Evolutionary conservation across 2,329 filamentous ascomycete genomes (phyloP).

Genomic region (Fonsecaea multimorphosa): DNA sequence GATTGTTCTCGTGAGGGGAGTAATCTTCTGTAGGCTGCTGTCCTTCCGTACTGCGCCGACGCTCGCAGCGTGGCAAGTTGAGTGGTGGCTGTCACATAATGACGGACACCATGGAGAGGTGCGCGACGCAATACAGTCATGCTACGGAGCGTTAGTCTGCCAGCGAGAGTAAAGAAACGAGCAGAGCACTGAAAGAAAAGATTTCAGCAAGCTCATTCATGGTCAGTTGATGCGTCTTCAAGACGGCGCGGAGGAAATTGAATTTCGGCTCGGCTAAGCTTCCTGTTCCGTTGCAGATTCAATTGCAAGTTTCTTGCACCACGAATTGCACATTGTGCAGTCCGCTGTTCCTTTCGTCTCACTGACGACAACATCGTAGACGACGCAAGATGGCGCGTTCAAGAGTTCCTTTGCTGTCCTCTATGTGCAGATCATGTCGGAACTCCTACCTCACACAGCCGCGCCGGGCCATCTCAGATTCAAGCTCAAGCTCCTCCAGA

Average conservation of each 20-base stretch:
- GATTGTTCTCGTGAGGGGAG: conserved; percentile 9
- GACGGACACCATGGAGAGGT: conserved; percentile 34
- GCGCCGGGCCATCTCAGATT: conserved; percentile 24
- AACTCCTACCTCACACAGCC: conserved; percentile 21
- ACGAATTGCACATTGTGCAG: background rate
- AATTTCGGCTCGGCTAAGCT: conserved; percentile 27
- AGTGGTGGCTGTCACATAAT: conserved; percentile 37
- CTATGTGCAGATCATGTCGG: conserved; percentile 36
- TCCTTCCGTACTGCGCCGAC: conserved; percentile 35
- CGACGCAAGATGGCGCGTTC: conserved; percentile 30
- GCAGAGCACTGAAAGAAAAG: conserved; percentile 15
- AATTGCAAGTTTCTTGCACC: background rate
- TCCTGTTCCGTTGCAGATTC: conserved; percentile 5
- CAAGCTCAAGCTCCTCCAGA: conserved; percentile 4
- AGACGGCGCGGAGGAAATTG: conserved; percentile 22
- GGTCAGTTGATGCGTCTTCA: conserved; percentile 14
- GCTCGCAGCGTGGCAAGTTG: conserved; percentile 31
- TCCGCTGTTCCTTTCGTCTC: background rate
- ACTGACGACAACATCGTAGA: conserved; percentile 8
- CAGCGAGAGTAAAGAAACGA: background rate
- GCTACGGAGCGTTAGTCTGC: conserved; percentile 27
- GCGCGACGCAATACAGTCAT: conserved; percentile 37
- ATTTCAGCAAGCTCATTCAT: conserved; percentile 23
- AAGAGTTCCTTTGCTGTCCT: conserved; percentile 20
- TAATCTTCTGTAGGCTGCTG: conserved; percentile 34